Conservation (phyloP, 2,329 filamentous ascomycete species). For the Neofusicoccum parvum region DNA sequence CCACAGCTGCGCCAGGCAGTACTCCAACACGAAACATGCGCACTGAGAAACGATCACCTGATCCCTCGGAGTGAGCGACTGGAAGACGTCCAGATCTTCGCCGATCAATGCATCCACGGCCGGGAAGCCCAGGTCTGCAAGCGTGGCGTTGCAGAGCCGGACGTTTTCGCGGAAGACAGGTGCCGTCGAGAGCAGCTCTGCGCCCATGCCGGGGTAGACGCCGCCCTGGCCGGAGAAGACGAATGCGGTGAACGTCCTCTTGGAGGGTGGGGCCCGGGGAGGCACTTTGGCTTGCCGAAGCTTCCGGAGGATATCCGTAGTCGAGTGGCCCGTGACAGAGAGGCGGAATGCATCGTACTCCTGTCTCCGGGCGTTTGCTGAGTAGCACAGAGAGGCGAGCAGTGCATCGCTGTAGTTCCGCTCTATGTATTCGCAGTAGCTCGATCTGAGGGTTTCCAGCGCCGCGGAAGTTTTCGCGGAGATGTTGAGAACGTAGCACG, state of each 20-base stretch:
- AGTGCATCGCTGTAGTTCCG: neutral
- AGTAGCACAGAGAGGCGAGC: neutral
- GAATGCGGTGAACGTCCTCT: neutral
- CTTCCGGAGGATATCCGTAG: neutral
- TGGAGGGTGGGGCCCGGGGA: neutral
- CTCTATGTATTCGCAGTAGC: neutral
- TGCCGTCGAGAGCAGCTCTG: slow-evolving; percentile 19
- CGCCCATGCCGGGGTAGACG: slow-evolving; percentile 21
- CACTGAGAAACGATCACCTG: slow-evolving; percentile 31
- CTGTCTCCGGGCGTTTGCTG: neutral
- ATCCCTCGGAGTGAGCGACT: neutral
- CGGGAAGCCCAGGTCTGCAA: slow-evolving; percentile 3
- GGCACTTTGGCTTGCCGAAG: neutral
- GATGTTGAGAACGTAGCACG: neutral
- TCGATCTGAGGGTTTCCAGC: neutral
- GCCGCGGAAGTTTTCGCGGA: neutral
- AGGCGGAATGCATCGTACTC: neutral
- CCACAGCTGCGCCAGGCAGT: slow-evolving; percentile 32
- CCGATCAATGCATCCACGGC: slow-evolving; percentile 28
- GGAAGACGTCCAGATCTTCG: neutral
- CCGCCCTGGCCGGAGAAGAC: slow-evolving; percentile 23
- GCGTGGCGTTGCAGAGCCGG: slow-evolving; percentile 17
- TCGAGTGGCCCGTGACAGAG: neutral
- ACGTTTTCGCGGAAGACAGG: slow-evolving; percentile 25
- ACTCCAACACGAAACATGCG: slow-evolving; percentile 37